phyloP scores from a whole-genome alignment of 2,329 filamentous ascomycete species.

The Claviceps humidiphila region DNA sequence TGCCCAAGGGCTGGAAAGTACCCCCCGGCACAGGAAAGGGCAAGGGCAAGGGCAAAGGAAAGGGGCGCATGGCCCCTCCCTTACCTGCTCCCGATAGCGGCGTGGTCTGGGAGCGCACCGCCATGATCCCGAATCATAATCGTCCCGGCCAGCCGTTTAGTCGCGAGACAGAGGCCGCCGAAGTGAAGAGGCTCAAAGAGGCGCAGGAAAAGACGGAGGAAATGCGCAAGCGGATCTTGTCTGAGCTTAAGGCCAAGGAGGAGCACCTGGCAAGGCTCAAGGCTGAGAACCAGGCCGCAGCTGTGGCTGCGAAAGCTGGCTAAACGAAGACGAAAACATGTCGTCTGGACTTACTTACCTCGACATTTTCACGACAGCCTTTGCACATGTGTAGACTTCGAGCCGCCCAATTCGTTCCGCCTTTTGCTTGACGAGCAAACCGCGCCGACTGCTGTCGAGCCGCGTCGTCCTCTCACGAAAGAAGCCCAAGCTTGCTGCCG shows the following conservation, averaged over 20 bases:
- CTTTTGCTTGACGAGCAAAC: neutral
- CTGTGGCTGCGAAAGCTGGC: conserved; percentile 16
- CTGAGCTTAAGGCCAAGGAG: conserved; percentile 52
- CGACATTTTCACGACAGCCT: neutral
- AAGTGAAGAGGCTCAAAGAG: conserved; percentile 47
- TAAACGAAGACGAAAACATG: conserved; percentile 10
- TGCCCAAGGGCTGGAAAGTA: conserved; percentile 30
- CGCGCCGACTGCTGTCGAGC: neutral
- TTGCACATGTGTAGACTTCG: neutral
- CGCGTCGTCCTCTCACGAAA: neutral
- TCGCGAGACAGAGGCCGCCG: conserved; percentile 52
- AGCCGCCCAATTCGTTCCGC: neutral
- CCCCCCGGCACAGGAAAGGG: conserved; percentile 32
- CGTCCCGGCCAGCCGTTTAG: conserved; percentile 61
- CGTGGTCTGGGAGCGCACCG: conserved; percentile 52
- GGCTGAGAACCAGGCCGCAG: conserved; percentile 38
- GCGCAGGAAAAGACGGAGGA: conserved; percentile 51
- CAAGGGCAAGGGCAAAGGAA: conserved; percentile 32
- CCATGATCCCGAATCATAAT: conserved; percentile 58
- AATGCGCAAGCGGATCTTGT: conserved; percentile 44
- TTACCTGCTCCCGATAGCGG: conserved; percentile 26
- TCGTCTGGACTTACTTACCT: neutral
- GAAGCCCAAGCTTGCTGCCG: neutral
- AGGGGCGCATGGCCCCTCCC: conserved; percentile 26
- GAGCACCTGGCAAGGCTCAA: conserved; percentile 47